A percentile compares a stretch with the other conserved stretches of the same genome.
These are phyloP conservation scores for Pseudogymnoascus sp. DNA, from an alignment of 2,329 filamentous ascomycete genomes.

Conservation along the genomic window DNA sequence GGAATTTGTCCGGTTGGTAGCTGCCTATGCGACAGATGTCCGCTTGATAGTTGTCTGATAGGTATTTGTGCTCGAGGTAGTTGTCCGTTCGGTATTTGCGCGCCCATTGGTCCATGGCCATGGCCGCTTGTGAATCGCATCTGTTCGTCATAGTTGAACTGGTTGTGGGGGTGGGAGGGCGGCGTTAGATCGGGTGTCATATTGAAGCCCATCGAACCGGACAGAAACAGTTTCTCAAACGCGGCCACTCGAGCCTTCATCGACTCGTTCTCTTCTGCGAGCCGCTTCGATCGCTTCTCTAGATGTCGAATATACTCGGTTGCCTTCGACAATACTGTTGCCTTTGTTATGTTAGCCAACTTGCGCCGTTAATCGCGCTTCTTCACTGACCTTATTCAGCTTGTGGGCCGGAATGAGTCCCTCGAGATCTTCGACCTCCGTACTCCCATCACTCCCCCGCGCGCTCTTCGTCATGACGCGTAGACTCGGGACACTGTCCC, in stretches of 20 bases:
- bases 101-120: not conserved
- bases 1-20: not conserved
- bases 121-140: not conserved
- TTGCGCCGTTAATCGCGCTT: not conserved
- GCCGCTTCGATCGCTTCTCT: conserved; percentile 77
- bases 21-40: too few species aligned
- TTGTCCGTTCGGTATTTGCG: not conserved
- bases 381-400: conserved; percentile 83
- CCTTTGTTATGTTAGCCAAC: conserved; percentile 1
- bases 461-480: conserved; percentile 72
- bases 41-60: conserved; percentile 12
- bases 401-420: conserved; percentile 84
- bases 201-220: conserved; percentile 55
- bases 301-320: conserved; percentile 94
- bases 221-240: conserved; percentile 71
- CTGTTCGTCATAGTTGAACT: conserved; percentile 4
- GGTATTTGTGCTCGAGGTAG: not conserved
- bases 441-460: conserved; percentile 58
- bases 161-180: conserved; percentile 36
- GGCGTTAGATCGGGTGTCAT: conserved; percentile 38
- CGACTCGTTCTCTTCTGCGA: conserved; percentile 71
- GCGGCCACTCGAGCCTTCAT: conserved; percentile 71
- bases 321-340: conserved; percentile 72
- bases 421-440: conserved; percentile 72
- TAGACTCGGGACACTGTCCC: conserved; percentile 86